These are phyloP conservation scores for Quercus agrifolia DNA, from an alignment of 306 rosid genomes.

Conservation along the genomic window DNA sequence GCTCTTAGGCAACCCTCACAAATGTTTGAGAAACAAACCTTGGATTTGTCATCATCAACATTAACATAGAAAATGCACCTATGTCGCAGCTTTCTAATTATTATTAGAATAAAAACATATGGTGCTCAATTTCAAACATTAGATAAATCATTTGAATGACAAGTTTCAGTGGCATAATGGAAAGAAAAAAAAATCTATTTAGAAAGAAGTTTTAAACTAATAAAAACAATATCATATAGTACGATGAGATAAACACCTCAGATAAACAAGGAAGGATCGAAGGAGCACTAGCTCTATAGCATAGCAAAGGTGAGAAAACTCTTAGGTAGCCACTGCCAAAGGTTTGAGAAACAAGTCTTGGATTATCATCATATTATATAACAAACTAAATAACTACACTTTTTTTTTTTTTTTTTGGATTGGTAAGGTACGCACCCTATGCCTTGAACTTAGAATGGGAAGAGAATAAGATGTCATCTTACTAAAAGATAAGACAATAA, in stretches of 20 bases:
- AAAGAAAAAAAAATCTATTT: not conserved
- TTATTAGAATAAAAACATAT: no score
- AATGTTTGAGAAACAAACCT: slow-evolving; percentile 35
- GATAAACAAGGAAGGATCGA: no score
- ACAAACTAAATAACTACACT: not conserved
- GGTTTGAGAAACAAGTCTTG: slow-evolving; percentile 12
- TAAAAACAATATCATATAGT: no score
- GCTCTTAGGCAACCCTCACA: slow-evolving; percentile 34
- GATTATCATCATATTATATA: not conserved
- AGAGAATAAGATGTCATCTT: no score
- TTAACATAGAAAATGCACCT: not conserved
- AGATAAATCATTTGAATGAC: no score
- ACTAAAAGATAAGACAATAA: no score
- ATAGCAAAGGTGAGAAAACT: slow-evolving; percentile 11
- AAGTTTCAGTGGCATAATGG: not conserved
- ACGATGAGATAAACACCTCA: no score
- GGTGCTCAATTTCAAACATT: no score
- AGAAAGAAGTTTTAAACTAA: not conserved
- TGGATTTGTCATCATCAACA: slow-evolving; percentile 15
- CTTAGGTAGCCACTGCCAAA: slow-evolving; percentile 15
- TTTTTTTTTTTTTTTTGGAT: no score
- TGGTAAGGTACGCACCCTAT: no score
- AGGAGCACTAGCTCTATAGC: slow-evolving; percentile 14
- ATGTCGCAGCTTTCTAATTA: no score
- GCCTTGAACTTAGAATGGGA: no score